Base-by-base conservation (phyloP, 2,329 filamentous ascomycete species). In the Cladosporium sp. region DNA sequence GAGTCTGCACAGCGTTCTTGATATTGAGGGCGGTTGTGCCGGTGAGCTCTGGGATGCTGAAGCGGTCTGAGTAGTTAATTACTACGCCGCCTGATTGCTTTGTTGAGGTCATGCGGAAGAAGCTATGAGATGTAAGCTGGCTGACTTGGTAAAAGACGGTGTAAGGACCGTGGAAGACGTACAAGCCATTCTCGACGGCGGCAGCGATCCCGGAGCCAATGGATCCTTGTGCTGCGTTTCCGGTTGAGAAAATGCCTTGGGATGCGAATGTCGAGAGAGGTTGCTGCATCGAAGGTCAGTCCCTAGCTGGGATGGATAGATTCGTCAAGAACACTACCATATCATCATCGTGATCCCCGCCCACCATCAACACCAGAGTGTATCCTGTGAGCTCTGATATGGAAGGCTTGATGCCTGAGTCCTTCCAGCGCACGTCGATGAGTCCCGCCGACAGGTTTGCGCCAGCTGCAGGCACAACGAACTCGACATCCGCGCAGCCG, bases 31-130 rank as follows among this genome's bases (percentile, higher is more conserved):
- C 69, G 61, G 84, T 84, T 5, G 69, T 70, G 33, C 83, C 83
- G 2, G 77, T 83, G 83, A 87, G 86, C 57, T 75, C 77, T 8
- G 72, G 73, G 49, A 86, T 70, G n/a, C 78, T 77, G 68, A 88
- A 88, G 56, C 83, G 82, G 46, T 72, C 61, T 10, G 83, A 85
- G 64, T 77, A 86, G 61, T 79, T 82, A 53, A 76, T 78, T 14
- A 82, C 70, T 3, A 74, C 77, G 31, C 77, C 77, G 31, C 80
- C 77, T 11, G 74, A 73, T 16, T 74, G 72, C 4, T 74, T 76
- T 4, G 74, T 73, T 11, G 81, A 78, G 54, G 79, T 69, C 66
- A 86, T 82, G 56, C 78, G 77, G 13, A 83, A 66, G 65, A 81
- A 84, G 67, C 79, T 82, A 57, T 42, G 34, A 8, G 16, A 11